These are phyloP conservation scores for Carex sylvatica DNA, from an alignment of 202 grass and related monocot genomes.

Conservation along the genomic window DNA sequence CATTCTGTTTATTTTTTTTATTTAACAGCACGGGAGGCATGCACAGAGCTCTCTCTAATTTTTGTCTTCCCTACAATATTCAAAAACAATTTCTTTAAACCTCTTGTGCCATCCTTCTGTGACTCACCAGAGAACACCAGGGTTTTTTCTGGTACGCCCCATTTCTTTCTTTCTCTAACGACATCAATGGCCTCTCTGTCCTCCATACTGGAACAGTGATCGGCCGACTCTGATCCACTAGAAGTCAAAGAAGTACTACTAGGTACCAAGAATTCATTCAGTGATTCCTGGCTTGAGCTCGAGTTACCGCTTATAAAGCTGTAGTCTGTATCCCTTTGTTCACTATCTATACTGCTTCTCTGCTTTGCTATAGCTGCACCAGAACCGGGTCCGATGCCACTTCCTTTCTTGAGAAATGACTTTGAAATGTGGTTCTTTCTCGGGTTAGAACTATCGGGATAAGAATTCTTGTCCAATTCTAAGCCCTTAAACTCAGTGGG, in stretches of 20 bases:
- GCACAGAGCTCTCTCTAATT: background rate
- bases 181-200: background rate
- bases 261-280: background rate
- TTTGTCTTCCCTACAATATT: constrained; percentile 21
- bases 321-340: background rate
- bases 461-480: constrained; percentile 1
- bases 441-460: background rate
- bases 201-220: background rate
- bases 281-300: background rate
- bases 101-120: background rate
- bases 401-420: constrained; percentile 27
- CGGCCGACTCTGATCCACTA: background rate
- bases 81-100: constrained; percentile 22
- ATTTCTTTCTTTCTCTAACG: constrained; percentile 27
- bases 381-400: constrained; percentile 14
- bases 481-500: constrained; percentile 8
- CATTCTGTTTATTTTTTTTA: background rate
- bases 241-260: background rate
- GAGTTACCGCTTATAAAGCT: background rate
- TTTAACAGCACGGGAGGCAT: background rate
- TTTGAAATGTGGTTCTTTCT: background rate
- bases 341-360: background rate
- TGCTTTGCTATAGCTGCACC: constrained; percentile 21
- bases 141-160: background rate
- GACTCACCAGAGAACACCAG: background rate